Conservation (phyloP, 148 eudicot species). For the Camellia granthamiana region DNA sequence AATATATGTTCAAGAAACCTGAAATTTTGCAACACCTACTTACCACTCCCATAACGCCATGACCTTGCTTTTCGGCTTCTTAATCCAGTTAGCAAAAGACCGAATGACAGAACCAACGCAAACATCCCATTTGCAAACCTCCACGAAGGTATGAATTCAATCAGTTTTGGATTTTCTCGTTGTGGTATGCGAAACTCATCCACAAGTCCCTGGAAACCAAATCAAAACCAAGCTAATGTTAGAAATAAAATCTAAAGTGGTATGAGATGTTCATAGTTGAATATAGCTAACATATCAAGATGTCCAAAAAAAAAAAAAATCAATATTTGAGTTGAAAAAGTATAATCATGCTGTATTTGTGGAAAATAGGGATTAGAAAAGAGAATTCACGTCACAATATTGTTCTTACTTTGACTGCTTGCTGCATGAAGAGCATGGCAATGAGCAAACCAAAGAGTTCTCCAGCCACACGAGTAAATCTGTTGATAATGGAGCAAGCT, state of each 20-base stretch:
- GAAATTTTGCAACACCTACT: slow-evolving; percentile 3
- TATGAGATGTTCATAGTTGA: neutral
- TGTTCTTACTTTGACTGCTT: slow-evolving; percentile 67
- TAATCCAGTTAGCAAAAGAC: slow-evolving; percentile 71
- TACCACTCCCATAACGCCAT: slow-evolving; percentile 91
- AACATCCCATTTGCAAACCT: slow-evolving; percentile 96
- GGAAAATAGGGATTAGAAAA: neutral
- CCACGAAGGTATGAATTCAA: slow-evolving; percentile 69
- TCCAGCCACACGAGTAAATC: slow-evolving; percentile 90
- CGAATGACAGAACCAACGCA: slow-evolving; percentile 86
- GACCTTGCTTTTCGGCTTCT: slow-evolving; percentile 89
- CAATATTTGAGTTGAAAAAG: neutral
- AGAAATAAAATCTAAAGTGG: neutral
- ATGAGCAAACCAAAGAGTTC: slow-evolving; percentile 87
- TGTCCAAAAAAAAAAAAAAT: neutral
- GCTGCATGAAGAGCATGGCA: slow-evolving; percentile 95
- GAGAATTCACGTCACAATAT: neutral
- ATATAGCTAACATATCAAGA: neutral
- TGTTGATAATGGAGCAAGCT: slow-evolving; percentile 89
- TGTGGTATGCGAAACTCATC: slow-evolving; percentile 76
- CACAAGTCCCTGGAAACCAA: slow-evolving; percentile 56
- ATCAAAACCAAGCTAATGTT: neutral
- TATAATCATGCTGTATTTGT: neutral
- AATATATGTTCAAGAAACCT: neutral
- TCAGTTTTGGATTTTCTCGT: slow-evolving; percentile 43